Conservation (phyloP, 352 stramenopile species). For the Elongisporangium prolatum region DNA sequence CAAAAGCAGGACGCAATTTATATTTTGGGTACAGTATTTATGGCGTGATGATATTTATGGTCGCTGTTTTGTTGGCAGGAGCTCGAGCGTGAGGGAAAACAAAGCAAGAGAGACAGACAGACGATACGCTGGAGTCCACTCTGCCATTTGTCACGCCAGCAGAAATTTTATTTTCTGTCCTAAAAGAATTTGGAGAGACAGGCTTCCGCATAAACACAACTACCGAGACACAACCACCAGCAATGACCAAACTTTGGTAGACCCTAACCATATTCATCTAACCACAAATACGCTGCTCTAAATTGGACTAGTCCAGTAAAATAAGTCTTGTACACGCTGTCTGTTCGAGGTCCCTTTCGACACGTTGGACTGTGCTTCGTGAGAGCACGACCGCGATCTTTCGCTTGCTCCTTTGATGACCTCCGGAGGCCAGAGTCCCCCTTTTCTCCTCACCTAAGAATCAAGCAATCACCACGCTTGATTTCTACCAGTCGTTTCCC, state of each 20-base stretch:
- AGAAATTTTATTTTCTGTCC: too few species aligned
- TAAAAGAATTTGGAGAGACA: not conserved
- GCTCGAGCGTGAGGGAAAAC: too few species aligned
- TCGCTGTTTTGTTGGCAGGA: too few species aligned
- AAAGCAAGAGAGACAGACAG: too few species aligned
- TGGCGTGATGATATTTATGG: too few species aligned
- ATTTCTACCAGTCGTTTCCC: not conserved
- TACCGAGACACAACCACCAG: not conserved
- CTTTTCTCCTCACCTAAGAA: not conserved
- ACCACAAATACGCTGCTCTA: not conserved
- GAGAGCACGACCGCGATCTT: not conserved
- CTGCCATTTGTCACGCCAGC: too few species aligned
- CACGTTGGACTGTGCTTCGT: not conserved
- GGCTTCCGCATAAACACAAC: not conserved
- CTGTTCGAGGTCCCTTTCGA: not conserved
- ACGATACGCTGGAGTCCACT: too few species aligned
- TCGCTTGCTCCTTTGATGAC: not conserved
- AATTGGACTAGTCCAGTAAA: not conserved
- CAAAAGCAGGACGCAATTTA: too few species aligned
- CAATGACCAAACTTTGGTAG: not conserved
- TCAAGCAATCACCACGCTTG: not conserved
- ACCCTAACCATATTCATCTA: not conserved
- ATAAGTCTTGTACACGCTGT: not conserved
- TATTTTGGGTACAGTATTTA: too few species aligned
- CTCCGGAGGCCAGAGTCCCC: not conserved